Evolutionary conservation across 768 basidiomycete species (phyloP).

Genomic region (Lactifluus piperatus): DNA sequence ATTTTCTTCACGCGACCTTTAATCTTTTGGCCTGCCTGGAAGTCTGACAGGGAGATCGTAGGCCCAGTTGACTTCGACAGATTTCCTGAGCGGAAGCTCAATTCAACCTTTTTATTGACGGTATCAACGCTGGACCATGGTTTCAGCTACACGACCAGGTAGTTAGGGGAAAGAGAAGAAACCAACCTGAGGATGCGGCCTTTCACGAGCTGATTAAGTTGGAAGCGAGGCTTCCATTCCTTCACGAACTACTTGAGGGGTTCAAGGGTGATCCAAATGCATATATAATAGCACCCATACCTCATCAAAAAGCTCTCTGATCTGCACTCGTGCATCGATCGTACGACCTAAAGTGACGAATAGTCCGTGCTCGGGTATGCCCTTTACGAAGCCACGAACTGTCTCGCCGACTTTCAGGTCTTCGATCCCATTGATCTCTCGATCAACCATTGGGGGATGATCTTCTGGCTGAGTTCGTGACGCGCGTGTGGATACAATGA

Average conservation of each 20-base stretch:
- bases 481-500: conserved; percentile 73
- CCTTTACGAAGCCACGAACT: conserved; percentile 88
- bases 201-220: conserved; percentile 73
- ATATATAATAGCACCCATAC: conserved; percentile 27
- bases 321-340: conserved; percentile 89
- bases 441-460: conserved; percentile 46
- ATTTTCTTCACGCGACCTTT: conserved; percentile 70
- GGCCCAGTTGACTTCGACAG: conserved; percentile 33
- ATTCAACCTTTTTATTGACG: conserved; percentile 74
- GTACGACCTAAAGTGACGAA: conserved; percentile 80
- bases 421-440: conserved; percentile 51
- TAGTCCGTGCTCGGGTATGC: conserved; percentile 75
- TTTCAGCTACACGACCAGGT: background rate
- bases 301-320: conserved; percentile 88
- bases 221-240: conserved; percentile 86
- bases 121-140: conserved; percentile 48
- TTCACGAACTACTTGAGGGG: conserved; percentile 64
- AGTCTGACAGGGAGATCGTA: conserved; percentile 40
- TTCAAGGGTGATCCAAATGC: background rate
- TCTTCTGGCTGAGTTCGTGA: conserved; percentile 58
- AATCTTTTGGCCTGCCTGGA: conserved; percentile 74
- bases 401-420: conserved; percentile 64
- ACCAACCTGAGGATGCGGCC: conserved; percentile 75
- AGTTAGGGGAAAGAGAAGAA: background rate
- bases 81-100: conserved; percentile 75